These are phyloP conservation scores for Blastocystis hominis DNA, from an alignment of 352 stramenopile genomes.

Conservation along the genomic window DNA sequence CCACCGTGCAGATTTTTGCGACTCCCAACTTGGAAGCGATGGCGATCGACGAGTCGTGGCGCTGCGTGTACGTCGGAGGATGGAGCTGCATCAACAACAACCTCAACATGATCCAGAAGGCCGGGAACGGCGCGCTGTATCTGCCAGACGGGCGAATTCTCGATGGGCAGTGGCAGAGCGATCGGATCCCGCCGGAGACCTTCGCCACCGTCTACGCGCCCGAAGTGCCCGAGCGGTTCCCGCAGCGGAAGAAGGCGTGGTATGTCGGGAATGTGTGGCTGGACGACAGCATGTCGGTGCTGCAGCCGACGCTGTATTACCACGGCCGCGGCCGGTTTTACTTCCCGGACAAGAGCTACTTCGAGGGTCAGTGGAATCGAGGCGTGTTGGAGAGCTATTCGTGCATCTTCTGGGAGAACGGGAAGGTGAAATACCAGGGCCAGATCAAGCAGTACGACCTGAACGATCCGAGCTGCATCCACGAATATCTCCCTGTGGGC, in stretches of 20 bases:
- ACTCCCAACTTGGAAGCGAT: not conserved
- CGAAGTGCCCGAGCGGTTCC: not conserved
- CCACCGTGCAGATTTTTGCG: not conserved
- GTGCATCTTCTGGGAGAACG: not conserved
- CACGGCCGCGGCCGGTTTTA: not conserved
- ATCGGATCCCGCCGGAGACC: not conserved
- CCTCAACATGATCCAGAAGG: not conserved
- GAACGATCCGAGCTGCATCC: not conserved
- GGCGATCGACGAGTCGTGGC: not conserved
- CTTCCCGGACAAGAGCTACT: conserved; percentile 16
- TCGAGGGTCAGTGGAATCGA: not conserved
- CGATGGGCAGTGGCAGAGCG: not conserved
- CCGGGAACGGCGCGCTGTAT: not conserved
- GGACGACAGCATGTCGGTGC: not conserved
- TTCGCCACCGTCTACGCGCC: not conserved
- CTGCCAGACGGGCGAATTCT: conserved; percentile 10
- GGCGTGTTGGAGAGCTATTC: not conserved
- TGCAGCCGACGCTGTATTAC: not conserved
- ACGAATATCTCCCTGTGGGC: conserved; percentile 13
- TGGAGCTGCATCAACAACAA: not conserved
- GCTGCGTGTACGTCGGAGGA: not conserved
- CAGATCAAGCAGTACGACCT: not conserved
- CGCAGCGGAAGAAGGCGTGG: not conserved
- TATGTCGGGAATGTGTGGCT: not conserved
- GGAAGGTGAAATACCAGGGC: not conserved